Conservation (phyloP, 163 green algal genomes). For the Prototheca wickerhamii region DNA sequence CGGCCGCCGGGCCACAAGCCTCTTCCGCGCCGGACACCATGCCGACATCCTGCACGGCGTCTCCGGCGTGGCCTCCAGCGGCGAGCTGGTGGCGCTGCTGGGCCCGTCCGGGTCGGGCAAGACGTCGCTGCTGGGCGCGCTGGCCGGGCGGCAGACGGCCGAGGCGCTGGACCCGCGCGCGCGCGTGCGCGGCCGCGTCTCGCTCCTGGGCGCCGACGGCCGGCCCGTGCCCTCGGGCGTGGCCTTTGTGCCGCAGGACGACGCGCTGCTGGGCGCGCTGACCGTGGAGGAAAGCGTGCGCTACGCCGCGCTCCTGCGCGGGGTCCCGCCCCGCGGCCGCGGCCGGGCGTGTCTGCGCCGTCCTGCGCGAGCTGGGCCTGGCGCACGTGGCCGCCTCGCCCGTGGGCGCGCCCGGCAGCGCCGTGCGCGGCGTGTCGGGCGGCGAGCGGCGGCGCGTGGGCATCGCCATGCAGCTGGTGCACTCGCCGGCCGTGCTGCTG, state of each 20-base stretch:
- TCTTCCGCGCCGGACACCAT: not conserved
- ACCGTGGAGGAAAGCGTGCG: slow-evolving; percentile 52
- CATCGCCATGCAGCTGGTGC: slow-evolving; percentile 61
- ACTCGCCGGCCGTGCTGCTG: slow-evolving; percentile 44
- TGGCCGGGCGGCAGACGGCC: slow-evolving; percentile 44
- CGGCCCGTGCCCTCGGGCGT: slow-evolving; percentile 7
- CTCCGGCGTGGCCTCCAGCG: slow-evolving; percentile 13
- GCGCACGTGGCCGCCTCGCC: slow-evolving; percentile 21
- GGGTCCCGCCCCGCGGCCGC: not conserved
- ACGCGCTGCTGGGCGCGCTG: slow-evolving; percentile 49
- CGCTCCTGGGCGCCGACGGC: slow-evolving; percentile 23
- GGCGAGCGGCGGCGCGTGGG: slow-evolving; percentile 44
- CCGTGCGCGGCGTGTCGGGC: slow-evolving; percentile 25
- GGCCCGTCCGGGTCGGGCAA: slow-evolving; percentile 58
- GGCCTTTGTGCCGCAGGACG: slow-evolving; percentile 49
- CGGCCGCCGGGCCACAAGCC: not conserved
- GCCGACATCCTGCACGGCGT: slow-evolving; percentile 18
- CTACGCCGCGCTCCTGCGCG: slow-evolving; percentile 23
- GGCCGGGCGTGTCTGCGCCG: not conserved
- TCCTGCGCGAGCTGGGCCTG: slow-evolving; percentile 43
- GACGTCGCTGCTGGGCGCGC: slow-evolving; percentile 60
- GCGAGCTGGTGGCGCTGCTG: slow-evolving; percentile 23
- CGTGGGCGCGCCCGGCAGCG: slow-evolving; percentile 29
- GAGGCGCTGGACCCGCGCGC: slow-evolving; percentile 8
- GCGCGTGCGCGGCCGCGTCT: slow-evolving; percentile 19